Conservation (phyloP, 1,139 yeast species). For the Candida smagusa region DNA sequence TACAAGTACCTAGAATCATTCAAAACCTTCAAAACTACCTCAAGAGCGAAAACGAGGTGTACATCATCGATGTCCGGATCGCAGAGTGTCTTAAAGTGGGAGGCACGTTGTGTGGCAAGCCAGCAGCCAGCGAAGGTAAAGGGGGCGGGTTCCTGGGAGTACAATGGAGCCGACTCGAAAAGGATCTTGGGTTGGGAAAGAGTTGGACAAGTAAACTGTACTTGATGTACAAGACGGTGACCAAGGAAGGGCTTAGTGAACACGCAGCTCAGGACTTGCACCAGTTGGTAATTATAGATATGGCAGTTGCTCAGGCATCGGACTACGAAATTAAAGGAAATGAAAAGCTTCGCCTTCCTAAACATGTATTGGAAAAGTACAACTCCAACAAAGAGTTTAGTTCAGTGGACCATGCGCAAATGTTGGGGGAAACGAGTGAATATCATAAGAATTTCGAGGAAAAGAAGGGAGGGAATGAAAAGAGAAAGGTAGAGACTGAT, state of each 20-base stretch:
- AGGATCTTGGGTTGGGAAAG: slow-evolving; percentile 36
- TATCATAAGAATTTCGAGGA: slow-evolving; percentile 5
- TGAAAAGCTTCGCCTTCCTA: slow-evolving; percentile 27
- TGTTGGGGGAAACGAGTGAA: slow-evolving; percentile 4
- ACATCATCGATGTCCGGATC: slow-evolving; percentile 34
- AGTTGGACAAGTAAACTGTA: slow-evolving; percentile 32
- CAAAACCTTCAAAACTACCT: slow-evolving; percentile 32
- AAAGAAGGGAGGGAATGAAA: slow-evolving; percentile 5
- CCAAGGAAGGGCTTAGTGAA: slow-evolving; percentile 17
- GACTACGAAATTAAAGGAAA: slow-evolving; percentile 35
- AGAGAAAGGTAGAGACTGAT: slow-evolving; percentile 6
- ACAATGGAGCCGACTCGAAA: slow-evolving; percentile 38
- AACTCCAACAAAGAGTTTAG: slow-evolving; percentile 24
- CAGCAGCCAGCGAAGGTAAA: slow-evolving; percentile 23
- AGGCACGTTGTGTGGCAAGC: slow-evolving; percentile 32
- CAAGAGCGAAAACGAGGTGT: slow-evolving; percentile 38
- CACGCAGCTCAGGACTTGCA: slow-evolving; percentile 5
- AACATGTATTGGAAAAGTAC: slow-evolving; percentile 26
- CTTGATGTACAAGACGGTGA: slow-evolving; percentile 32
- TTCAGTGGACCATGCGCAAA: slow-evolving; percentile 24
- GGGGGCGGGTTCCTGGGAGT: slow-evolving; percentile 27
- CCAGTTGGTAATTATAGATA: slow-evolving; percentile 31
- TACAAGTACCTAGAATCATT: slow-evolving; percentile 27
- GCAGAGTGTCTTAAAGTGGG: slow-evolving; percentile 29
- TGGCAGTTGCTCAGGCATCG: slow-evolving; percentile 28